phyloP scores from a whole-genome alignment of 768 basidiomycete genomes.

The Calocybe cyanea region DNA sequence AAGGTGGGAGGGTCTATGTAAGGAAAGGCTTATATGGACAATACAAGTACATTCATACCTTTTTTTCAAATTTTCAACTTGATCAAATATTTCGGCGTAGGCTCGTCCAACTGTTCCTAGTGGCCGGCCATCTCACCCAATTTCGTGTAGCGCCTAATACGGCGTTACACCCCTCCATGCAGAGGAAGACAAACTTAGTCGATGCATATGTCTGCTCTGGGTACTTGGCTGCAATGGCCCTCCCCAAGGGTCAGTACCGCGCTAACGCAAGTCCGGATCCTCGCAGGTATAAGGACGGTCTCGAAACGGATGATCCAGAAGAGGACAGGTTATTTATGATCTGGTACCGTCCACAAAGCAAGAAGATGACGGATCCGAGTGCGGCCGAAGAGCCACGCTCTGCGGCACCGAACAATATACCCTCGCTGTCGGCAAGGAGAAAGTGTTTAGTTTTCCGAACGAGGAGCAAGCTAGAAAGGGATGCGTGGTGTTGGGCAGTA shows the following conservation, averaged over 20 bases:
- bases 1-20: slow-evolving; percentile 70
- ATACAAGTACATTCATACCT: slow-evolving; percentile 59
- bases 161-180: slow-evolving; percentile 52
- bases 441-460: slow-evolving; percentile 67
- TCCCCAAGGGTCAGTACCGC: slow-evolving; percentile 61
- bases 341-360: slow-evolving; percentile 50
- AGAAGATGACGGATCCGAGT: slow-evolving; percentile 22
- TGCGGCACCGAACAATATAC: slow-evolving; percentile 33
- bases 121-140: slow-evolving; percentile 69
- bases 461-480: slow-evolving; percentile 82
- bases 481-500: slow-evolving; percentile 93
- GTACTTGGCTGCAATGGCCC: slow-evolving; percentile 64
- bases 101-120: slow-evolving; percentile 68
- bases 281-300: slow-evolving; percentile 83
- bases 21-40: slow-evolving; percentile 68
- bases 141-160: slow-evolving; percentile 63
- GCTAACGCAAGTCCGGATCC: slow-evolving; percentile 50
- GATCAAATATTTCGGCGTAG: slow-evolving; percentile 27
- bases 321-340: slow-evolving; percentile 88
- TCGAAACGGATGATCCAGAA: slow-evolving; percentile 82
- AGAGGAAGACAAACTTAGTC: slow-evolving; percentile 55
- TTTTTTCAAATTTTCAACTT: neutral
- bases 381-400: slow-evolving; percentile 15
- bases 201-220: slow-evolving; percentile 89
- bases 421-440: slow-evolving; percentile 51